phyloP scores from a whole-genome alignment of 495 filamentous ascomycete species.

The Neurospora intermedia region DNA sequence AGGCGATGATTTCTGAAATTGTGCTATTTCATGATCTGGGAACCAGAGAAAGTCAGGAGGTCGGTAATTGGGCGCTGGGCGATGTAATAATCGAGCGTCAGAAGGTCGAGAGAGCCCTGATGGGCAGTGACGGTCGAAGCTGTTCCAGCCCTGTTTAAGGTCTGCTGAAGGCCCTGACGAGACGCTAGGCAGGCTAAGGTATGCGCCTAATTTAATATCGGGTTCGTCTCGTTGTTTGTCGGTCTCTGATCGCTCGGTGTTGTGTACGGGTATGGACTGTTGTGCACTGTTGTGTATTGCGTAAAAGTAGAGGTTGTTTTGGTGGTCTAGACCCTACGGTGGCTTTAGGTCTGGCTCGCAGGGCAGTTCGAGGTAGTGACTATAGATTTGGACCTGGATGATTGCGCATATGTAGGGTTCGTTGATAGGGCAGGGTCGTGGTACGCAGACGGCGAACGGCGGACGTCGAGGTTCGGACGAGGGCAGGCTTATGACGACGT shows the following conservation, averaged over 20 bases:
- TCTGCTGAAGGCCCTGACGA: background rate
- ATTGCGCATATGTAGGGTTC: background rate
- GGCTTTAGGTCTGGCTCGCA: background rate
- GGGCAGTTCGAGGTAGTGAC: background rate
- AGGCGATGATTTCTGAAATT: background rate
- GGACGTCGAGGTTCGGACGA: background rate
- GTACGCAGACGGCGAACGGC: background rate
- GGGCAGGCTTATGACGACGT: background rate
- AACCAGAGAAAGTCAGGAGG: background rate
- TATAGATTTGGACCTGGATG: background rate
- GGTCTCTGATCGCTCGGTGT: background rate
- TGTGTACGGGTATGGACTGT: background rate
- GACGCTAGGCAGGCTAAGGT: background rate
- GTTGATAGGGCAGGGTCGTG: background rate
- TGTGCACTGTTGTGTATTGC: background rate
- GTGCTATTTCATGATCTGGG: background rate
- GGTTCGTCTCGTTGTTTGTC: background rate
- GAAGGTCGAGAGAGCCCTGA: background rate
- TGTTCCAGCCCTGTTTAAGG: background rate
- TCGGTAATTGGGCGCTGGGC: background rate
- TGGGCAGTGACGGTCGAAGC: background rate
- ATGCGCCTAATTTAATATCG: background rate
- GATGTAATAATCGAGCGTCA: background rate
- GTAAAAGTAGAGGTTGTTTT: background rate
- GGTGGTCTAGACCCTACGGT: background rate